Conservation (phyloP, 1,284 basidiomycete species). For the Trichosporon sp. region DNA sequence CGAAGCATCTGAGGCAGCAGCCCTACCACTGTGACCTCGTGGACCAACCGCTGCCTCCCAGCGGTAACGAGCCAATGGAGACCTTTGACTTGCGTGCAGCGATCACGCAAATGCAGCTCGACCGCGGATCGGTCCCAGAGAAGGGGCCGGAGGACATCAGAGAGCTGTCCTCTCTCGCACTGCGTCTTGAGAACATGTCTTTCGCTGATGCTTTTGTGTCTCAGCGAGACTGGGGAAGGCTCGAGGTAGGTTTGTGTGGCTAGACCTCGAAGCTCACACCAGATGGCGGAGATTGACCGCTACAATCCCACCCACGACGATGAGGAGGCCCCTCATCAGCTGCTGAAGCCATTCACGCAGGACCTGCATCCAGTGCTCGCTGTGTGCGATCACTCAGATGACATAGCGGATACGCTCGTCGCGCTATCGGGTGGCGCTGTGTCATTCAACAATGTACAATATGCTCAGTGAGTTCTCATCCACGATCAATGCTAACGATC, state of each 20-base stretch:
- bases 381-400: conserved; percentile 15
- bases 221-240: conserved; percentile 43
- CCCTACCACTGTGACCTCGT: conserved; percentile 7
- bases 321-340: conserved; percentile 54
- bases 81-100: conserved; percentile 58
- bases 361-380: conserved; percentile 22
- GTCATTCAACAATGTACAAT: conserved; percentile 13
- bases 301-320: conserved; percentile 54
- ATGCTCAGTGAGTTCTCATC: conserved; percentile 19
- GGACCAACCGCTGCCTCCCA: conserved; percentile 47
- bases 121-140: conserved; percentile 10
- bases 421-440: conserved; percentile 12
- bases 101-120: conserved; percentile 58
- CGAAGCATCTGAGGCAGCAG: conserved; percentile 35
- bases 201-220: conserved; percentile 56
- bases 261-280: background rate
- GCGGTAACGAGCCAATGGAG: conserved; percentile 45
- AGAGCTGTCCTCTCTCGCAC: background rate
- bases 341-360: conserved; percentile 49
- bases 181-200: conserved; percentile 29
- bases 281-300: conserved; percentile 48
- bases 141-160: background rate
- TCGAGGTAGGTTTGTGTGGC: conserved; percentile 53
- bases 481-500: background rate
- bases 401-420: conserved; percentile 22